These are phyloP conservation scores for Staphylotrichum longicolle DNA, from an alignment of 495 filamentous ascomycete species.

Conservation along the genomic window DNA sequence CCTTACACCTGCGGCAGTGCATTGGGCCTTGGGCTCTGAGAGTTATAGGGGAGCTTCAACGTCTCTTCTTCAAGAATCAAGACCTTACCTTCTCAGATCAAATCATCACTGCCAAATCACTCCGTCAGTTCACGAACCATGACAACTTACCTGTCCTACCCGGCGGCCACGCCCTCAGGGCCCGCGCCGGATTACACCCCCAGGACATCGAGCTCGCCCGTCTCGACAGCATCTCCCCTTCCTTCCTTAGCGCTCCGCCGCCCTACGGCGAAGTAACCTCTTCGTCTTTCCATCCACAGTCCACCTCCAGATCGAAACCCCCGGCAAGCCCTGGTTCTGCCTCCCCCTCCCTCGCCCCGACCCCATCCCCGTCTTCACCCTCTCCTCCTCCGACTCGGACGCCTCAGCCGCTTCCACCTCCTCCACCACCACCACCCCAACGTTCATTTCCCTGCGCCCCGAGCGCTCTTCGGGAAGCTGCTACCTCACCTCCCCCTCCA, in stretches of 20 bases:
- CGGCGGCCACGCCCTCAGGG: too few species aligned
- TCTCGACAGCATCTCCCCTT: slow-evolving; percentile 14
- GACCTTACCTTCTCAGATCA: too few species aligned
- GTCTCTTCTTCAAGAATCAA: too few species aligned
- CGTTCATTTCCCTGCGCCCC: slow-evolving; percentile 47
- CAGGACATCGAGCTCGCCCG: slow-evolving; percentile 22
- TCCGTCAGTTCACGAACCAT: not conserved
- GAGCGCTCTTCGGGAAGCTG: slow-evolving; percentile 44
- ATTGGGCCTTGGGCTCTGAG: too few species aligned
- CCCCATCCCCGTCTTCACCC: slow-evolving; percentile 46
- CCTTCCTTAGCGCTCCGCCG: slow-evolving; percentile 11
- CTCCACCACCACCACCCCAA: slow-evolving; percentile 30
- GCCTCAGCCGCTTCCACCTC: not conserved
- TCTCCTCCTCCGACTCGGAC: slow-evolving; percentile 12
- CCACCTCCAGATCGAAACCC: slow-evolving; percentile 46
- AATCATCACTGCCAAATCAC: too few species aligned
- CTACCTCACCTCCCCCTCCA: slow-evolving; percentile 27
- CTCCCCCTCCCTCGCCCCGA: slow-evolving; percentile 45
- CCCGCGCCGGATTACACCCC: slow-evolving; percentile 1
- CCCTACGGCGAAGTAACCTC: slow-evolving; percentile 8
- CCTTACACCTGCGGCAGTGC: too few species aligned
- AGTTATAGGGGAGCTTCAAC: too few species aligned
- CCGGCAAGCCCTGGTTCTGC: slow-evolving; percentile 44
- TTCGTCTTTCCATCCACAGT: slow-evolving; percentile 37
- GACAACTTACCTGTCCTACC: not conserved